Conservation (phyloP, 2,329 filamentous ascomycete genomes). For the Claviceps sp. region DNA sequence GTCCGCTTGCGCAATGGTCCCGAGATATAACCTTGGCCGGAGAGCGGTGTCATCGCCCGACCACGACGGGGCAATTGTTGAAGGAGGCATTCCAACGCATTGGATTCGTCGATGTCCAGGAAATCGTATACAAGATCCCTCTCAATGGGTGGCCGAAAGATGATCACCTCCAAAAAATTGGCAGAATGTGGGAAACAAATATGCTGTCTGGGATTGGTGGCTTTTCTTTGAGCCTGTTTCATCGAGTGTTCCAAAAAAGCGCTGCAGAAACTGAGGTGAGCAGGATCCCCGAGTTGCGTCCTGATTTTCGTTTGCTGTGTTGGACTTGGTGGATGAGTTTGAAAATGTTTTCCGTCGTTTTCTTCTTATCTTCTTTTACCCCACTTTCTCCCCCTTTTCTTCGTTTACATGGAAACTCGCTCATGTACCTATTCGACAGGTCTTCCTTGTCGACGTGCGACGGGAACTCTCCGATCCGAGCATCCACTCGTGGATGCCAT, state of each 20-base stretch:
- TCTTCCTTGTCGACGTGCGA: slow-evolving; percentile 35
- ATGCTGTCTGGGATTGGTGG: slow-evolving; percentile 30
- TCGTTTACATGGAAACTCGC: not conserved
- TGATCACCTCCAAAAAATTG: slow-evolving; percentile 27
- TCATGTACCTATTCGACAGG: slow-evolving; percentile 16
- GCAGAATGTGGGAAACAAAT: slow-evolving; percentile 31
- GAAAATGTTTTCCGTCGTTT: not conserved
- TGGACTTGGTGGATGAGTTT: no score
- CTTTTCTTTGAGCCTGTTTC: slow-evolving; percentile 27
- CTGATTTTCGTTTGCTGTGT: not conserved
- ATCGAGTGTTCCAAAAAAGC: slow-evolving; percentile 26
- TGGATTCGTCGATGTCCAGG: slow-evolving; percentile 42
- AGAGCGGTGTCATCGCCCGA: slow-evolving; percentile 22
- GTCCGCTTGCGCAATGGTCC: slow-evolving; percentile 26
- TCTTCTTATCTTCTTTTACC: not conserved
- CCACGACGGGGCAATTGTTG: slow-evolving; percentile 21
- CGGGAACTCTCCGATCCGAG: slow-evolving; percentile 30
- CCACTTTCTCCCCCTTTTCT: not conserved
- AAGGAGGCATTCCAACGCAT: slow-evolving; percentile 28
- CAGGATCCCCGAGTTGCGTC: not conserved
- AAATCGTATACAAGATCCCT: slow-evolving; percentile 40
- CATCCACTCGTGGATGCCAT: slow-evolving; percentile 34
- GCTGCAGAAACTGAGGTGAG: slow-evolving; percentile 36
- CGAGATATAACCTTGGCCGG: slow-evolving; percentile 27
- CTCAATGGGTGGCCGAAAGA: slow-evolving; percentile 40